Percentiles rank a stretch among this genome's conserved stretches.
Conservation (phyloP, 2,329 filamentous ascomycete species). For the Arthrobotrys pseudoclavata region DNA sequence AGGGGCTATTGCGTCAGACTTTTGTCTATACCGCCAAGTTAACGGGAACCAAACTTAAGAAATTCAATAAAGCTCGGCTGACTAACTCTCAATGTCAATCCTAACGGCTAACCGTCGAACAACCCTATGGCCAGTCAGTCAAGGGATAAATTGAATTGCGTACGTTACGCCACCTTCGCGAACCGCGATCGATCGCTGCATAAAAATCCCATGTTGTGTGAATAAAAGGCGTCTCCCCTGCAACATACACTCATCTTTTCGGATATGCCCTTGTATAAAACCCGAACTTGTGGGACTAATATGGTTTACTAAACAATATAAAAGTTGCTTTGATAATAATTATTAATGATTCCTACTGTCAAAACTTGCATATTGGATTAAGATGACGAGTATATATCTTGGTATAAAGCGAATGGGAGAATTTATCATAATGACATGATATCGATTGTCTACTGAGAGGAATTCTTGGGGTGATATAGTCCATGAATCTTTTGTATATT, state of each 20-base stretch:
- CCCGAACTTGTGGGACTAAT: slow-evolving; percentile 6
- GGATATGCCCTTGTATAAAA: neutral
- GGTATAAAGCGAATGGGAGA: slow-evolving; percentile 2
- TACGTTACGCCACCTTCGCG: neutral
- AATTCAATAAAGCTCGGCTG: neutral
- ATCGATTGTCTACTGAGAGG: neutral
- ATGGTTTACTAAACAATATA: slow-evolving; percentile 11
- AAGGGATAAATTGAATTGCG: neutral
- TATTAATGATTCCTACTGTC: neutral
- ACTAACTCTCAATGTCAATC: neutral
- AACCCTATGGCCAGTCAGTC: neutral
- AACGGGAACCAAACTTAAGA: too few relatives aligned
- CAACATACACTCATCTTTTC: neutral
- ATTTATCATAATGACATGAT: neutral
- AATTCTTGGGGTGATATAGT: neutral
- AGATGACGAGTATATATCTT: neutral
- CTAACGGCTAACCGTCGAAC: neutral
- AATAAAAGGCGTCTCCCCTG: neutral
- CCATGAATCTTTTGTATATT: too few relatives aligned
- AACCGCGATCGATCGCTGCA: slow-evolving; percentile 4
- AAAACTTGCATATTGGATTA: neutral
- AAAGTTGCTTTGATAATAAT: slow-evolving; percentile 13
- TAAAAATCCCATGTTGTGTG: neutral
- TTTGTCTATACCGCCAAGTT: too few relatives aligned
- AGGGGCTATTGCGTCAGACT: neutral